Percentiles rank a stretch among this genome's conserved stretches.
phyloP scores from a whole-genome alignment of 768 basidiomycete genomes.

The Tulasnella sp. region DNA sequence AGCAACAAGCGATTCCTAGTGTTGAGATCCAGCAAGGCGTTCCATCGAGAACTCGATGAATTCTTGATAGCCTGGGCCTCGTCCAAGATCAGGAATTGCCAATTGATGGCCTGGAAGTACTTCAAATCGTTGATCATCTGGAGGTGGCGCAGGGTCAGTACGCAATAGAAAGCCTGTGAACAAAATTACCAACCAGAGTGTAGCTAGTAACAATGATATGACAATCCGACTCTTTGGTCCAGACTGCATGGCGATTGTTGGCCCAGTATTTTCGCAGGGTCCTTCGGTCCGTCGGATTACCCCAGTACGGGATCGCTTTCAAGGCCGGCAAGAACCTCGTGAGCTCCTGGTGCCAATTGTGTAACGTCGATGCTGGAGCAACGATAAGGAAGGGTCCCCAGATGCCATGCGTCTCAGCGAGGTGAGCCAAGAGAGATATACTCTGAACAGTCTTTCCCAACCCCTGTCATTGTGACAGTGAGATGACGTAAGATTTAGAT shows the following conservation, averaged over 20 bases:
- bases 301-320: constrained; percentile 97
- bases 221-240: constrained; percentile 75
- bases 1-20: constrained; percentile 90
- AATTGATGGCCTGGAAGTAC: constrained; percentile 93
- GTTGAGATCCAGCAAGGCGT: constrained; percentile 88
- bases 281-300: constrained; percentile 88
- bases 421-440: constrained; percentile 87
- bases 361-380: constrained; percentile 90
- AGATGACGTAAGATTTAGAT: not conserved
- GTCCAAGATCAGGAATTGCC: constrained; percentile 99
- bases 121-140: constrained; percentile 62
- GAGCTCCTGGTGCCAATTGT: constrained; percentile 99
- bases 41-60: constrained; percentile 92
- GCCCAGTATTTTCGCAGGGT: constrained; percentile 94
- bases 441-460: constrained; percentile 83
- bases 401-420: constrained; percentile 94
- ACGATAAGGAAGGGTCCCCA: constrained; percentile 99
- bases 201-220: constrained; percentile 96
- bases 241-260: constrained; percentile 94
- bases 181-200: constrained; percentile 54
- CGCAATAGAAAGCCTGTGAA: not conserved
- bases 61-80: constrained; percentile 99
- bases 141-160: constrained; percentile 51
- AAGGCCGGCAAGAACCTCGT: constrained; percentile 88
- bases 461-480: constrained; percentile 16